These are phyloP conservation scores for Saccharum hybrid DNA, from an alignment of 202 grass and related monocot species.

Conservation along the genomic window DNA sequence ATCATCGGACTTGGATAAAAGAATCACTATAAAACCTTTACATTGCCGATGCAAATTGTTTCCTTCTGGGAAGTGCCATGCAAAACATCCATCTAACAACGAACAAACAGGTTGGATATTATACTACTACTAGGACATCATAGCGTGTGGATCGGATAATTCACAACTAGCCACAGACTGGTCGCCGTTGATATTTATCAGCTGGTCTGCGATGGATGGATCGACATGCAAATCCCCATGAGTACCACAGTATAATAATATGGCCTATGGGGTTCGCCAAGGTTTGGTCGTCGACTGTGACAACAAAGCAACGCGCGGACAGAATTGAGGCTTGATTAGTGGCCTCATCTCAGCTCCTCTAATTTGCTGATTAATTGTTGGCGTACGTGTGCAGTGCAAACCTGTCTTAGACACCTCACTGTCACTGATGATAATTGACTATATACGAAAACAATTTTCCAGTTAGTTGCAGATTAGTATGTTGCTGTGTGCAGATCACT, in stretches of 20 bases:
- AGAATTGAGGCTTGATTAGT: conserved; percentile 33
- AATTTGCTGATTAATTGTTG: neutral
- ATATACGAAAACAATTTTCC: neutral
- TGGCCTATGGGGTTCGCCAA: conserved; percentile 1
- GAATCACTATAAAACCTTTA: neutral
- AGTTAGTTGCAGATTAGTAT: neutral
- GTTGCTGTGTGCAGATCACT: neutral
- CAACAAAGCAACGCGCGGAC: neutral
- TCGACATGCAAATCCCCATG: neutral
- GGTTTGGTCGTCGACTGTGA: neutral
- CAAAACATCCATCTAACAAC: conserved; percentile 25
- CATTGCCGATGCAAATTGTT: neutral
- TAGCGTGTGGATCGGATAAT: conserved; percentile 34
- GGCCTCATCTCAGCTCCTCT: neutral
- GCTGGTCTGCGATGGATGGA: neutral
- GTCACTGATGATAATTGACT: neutral
- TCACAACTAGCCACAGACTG: neutral
- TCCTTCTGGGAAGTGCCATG: neutral
- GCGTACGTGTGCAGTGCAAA: neutral
- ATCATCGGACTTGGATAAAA: neutral
- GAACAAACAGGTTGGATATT: neutral
- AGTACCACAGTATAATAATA: neutral
- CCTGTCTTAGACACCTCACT: neutral
- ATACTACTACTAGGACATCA: neutral
- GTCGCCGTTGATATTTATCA: neutral